Evolutionary conservation across 257 asterid genomes (phyloP).

Genomic region (Hygrophila difformis): DNA sequence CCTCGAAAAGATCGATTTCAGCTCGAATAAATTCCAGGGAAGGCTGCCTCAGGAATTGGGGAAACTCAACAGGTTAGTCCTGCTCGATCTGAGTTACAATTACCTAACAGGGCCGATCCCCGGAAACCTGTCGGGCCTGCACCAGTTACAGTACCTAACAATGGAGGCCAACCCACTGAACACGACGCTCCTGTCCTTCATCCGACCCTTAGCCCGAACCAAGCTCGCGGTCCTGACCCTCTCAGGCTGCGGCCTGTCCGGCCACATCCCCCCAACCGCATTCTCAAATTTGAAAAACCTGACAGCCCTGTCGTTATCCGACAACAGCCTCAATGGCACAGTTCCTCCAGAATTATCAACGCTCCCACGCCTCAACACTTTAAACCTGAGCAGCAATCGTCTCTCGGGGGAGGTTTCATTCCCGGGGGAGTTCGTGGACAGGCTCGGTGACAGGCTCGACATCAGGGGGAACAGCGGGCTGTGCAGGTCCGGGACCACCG

Average conservation of each 20-base stretch:
- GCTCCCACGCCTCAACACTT: slow-evolving; percentile 21
- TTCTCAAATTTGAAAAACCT: slow-evolving; percentile 24
- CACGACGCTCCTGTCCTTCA: slow-evolving; percentile 25
- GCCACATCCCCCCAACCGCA: slow-evolving; percentile 29
- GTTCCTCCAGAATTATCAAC: slow-evolving; percentile 36
- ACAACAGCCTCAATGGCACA: slow-evolving; percentile 36
- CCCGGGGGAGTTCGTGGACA: slow-evolving; percentile 26
- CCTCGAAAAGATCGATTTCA: slow-evolving; percentile 48
- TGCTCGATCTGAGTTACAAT: slow-evolving; percentile 49
- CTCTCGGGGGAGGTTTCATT: slow-evolving; percentile 37
- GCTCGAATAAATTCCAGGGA: slow-evolving; percentile 39
- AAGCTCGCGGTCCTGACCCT: slow-evolving; percentile 28
- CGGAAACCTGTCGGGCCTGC: slow-evolving; percentile 20
- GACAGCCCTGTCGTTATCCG: slow-evolving; percentile 34
- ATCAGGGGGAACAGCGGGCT: slow-evolving; percentile 44
- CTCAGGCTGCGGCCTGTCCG: slow-evolving; percentile 44
- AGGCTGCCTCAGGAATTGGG: slow-evolving; percentile 34
- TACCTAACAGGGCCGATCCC: slow-evolving; percentile 40
- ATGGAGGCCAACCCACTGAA: slow-evolving; percentile 46
- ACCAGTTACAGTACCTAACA: slow-evolving; percentile 40
- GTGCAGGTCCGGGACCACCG: too few species aligned
- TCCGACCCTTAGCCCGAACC: slow-evolving; percentile 20
- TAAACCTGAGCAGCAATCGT: slow-evolving; percentile 49
- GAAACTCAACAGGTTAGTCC: slow-evolving; percentile 19
- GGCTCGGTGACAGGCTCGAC: slow-evolving; percentile 48